Conservation (phyloP, 768 basidiomycete genomes). For the Tricholoma sp. region DNA sequence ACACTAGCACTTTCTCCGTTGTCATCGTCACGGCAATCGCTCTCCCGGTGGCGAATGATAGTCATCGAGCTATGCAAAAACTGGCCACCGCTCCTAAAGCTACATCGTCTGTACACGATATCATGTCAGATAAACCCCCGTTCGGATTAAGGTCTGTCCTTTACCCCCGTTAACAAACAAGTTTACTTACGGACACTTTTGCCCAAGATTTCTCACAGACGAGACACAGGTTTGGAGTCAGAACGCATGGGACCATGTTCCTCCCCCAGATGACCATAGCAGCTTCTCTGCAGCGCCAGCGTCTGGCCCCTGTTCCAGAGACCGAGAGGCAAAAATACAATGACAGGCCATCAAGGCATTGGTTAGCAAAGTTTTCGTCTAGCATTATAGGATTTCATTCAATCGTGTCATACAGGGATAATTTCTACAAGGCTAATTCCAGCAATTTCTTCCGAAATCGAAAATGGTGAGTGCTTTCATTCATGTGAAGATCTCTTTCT, state of each 20-base stretch:
- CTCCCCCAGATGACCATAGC: slow-evolving; percentile 75
- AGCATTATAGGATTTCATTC: neutral
- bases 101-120: slow-evolving; percentile 65
- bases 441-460: slow-evolving; percentile 93
- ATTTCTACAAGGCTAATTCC: slow-evolving; percentile 83
- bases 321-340: slow-evolving; percentile 70
- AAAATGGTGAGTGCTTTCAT: slow-evolving; percentile 55
- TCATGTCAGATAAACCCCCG: slow-evolving; percentile 49
- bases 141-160: slow-evolving; percentile 61
- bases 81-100: slow-evolving; percentile 20
- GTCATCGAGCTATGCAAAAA: neutral
- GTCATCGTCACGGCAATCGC: no score
- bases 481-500: neutral
- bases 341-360: slow-evolving; percentile 66
- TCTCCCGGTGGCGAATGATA: no score
- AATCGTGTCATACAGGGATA: slow-evolving; percentile 56
- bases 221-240: slow-evolving; percentile 77
- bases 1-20: no score
- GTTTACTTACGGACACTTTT: neutral
- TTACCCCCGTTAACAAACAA: neutral
- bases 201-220: slow-evolving; percentile 59
- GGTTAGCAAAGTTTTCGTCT: slow-evolving; percentile 35
- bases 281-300: slow-evolving; percentile 66
- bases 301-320: slow-evolving; percentile 63
- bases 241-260: slow-evolving; percentile 91